A percentile compares a stretch with the other conserved stretches of the same genome.
phyloP scores from a whole-genome alignment of 805 yeast genomes.

The Saccharomycopsis olivae region DNA sequence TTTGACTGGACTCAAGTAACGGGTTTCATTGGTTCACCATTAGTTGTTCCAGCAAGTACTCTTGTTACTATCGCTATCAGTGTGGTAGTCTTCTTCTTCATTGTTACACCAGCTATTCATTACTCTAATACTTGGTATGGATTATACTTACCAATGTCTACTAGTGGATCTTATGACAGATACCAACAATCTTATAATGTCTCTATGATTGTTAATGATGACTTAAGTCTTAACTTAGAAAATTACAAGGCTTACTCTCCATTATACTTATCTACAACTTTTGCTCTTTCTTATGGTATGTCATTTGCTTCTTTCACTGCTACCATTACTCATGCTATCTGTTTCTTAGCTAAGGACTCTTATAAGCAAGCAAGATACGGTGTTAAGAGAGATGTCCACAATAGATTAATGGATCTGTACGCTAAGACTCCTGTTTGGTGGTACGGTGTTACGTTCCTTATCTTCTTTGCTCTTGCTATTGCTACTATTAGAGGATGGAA shows the following conservation, averaged over 20 bases:
- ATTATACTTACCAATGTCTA: conserved; percentile 22
- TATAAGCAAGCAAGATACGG: conserved; percentile 30
- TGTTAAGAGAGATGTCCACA: conserved; percentile 42
- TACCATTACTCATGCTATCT: conserved; percentile 42
- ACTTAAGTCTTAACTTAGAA: conserved; percentile 17
- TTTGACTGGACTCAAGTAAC: conserved; percentile 52
- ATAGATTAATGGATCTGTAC: conserved; percentile 43
- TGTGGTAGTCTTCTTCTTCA: no score
- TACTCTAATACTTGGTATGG: conserved; percentile 23
- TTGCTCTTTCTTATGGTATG: conserved; percentile 26
- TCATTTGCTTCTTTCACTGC: conserved; percentile 55
- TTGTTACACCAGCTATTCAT: conserved; percentile 27
- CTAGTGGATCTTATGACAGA: conserved; percentile 19
- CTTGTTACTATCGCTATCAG: no score
- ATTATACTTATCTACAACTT: conserved; percentile 39
- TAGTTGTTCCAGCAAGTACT: no score
- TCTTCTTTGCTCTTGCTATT: conserved; percentile 36
- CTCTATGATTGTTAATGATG: conserved; percentile 17
- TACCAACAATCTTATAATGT: conserved; percentile 18
- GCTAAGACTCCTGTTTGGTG: conserved; percentile 51
- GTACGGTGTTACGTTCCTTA: conserved; percentile 34
- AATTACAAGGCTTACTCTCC: conserved; percentile 45
- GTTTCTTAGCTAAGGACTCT: conserved; percentile 49
- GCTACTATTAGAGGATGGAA: conserved; percentile 36
- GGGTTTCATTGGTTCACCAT: no score